phyloP scores from a whole-genome alignment of 2,329 filamentous ascomycete genomes.

The Neonectria hederae region DNA sequence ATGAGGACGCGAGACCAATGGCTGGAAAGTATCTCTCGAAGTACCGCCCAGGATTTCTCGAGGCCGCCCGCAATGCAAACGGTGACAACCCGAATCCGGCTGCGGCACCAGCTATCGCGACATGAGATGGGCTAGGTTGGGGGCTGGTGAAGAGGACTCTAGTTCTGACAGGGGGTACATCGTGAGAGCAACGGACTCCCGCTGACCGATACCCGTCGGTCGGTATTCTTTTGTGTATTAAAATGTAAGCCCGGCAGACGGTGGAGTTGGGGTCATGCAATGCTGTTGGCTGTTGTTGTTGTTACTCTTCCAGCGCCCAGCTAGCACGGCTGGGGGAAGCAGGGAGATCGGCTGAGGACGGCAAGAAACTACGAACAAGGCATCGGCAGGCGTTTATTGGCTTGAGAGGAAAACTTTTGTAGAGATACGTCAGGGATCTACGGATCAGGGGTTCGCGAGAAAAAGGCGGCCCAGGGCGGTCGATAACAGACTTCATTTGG shows the following conservation, averaged over 20 bases:
- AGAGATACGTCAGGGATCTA: constrained; percentile 15
- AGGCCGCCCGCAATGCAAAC: constrained; percentile 42
- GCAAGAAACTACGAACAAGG: constrained; percentile 17
- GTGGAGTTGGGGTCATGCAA: constrained; percentile 1
- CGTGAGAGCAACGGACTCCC: constrained; percentile 8
- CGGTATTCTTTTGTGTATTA: constrained; percentile 10
- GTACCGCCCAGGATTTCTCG: constrained; percentile 65
- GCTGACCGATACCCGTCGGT: constrained; percentile 1
- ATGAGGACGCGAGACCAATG: constrained; percentile 70
- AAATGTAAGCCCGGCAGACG: constrained; percentile 3
- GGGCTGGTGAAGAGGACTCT: constrained; percentile 1
- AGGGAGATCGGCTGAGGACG: not conserved
- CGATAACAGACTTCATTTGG: not conserved
- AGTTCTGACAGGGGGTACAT: constrained; percentile 3
- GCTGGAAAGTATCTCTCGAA: constrained; percentile 70
- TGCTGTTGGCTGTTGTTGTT: constrained; percentile 11
- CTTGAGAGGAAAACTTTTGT: constrained; percentile 18
- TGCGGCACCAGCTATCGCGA: constrained; percentile 43
- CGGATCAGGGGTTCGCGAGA: constrained; percentile 9
- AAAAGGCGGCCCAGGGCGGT: not conserved
- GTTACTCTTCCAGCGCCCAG: constrained; percentile 3
- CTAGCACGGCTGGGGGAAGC: not conserved
- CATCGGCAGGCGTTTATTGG: constrained; percentile 27
- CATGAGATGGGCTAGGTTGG: not conserved
- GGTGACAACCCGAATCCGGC: constrained; percentile 32